Base-by-base conservation (phyloP, 1,139 yeast genomes). In the Kurtzmaniella quercitrusa region DNA sequence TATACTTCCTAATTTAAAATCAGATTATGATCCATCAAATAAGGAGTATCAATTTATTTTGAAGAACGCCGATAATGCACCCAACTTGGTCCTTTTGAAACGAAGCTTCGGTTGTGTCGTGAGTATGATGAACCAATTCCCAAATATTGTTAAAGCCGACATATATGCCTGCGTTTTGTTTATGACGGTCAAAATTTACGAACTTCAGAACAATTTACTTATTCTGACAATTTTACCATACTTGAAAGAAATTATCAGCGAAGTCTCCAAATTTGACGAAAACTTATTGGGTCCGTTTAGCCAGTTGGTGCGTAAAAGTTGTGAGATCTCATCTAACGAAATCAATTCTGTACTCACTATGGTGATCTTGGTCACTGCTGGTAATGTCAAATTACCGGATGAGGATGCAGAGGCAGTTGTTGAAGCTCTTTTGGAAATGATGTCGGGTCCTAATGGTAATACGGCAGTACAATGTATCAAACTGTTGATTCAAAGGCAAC, bases 121-220 rank as follows among this genome's bases (percentile, higher is more conserved):
- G 12, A 76, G 68, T 8, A 84, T 87, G 82, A 74, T 82, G 23
- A 69, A 71, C 11, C 66, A 65, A 30, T 81, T 89, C 51, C 91
- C 94, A 1, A 77, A 71, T 16, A 71, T 84, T 21, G 86, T 87
- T 40, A 78, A 79, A 51, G 62, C 70, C 15, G 97, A 89, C 55
- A 65, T 89, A 36, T 79, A 80, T 55, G 75, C 93, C 0, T 84
- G 95, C 52, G 55, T 86, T 39, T 62, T 89, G 23, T 84, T 74
- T 53, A 73, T 84, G 7, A 76, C 84, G 48, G 80, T 85, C 5
- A 71, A 76, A 52, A 68, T 85, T 22, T 78, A 78, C 51, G 82
- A 80, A 50, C 68, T 68, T 41, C 63, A 66, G 21, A 71, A 76
- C 45, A 71, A 67, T 38, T 56, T 63, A 15, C 52, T 83, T 36